phyloP scores from a whole-genome alignment of 2,329 filamentous ascomycete species.

The Penicillium palitans region DNA sequence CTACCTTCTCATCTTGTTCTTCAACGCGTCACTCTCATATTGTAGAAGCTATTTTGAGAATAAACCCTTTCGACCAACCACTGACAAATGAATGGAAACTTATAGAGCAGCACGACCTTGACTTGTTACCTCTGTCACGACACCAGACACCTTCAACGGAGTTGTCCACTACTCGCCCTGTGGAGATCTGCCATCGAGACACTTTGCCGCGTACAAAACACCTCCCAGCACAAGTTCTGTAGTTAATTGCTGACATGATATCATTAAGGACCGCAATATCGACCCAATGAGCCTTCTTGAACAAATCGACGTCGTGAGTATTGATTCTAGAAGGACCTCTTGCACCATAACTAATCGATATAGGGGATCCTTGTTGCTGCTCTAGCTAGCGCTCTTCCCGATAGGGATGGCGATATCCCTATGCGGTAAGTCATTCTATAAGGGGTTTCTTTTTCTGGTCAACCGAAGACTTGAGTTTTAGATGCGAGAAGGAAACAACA shows the following conservation, averaged over 20 bases:
- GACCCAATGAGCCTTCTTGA: background rate
- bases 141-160: background rate
- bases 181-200: background rate
- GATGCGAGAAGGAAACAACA: background rate
- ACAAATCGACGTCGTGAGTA: background rate
- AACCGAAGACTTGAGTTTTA: background rate
- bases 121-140: constrained; percentile 1
- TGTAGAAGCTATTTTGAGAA: background rate
- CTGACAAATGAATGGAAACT: background rate
- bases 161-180: background rate
- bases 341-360: background rate
- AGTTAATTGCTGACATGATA: background rate
- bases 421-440: background rate
- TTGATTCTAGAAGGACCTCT: background rate
- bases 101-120: background rate
- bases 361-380: background rate
- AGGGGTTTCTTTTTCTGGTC: background rate
- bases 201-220: background rate
- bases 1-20: background rate
- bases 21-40: background rate
- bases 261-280: background rate
- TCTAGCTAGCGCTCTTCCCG: background rate
- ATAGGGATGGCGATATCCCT: constrained; percentile 2
- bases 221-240: background rate
- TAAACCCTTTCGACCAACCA: background rate